Base-by-base conservation (phyloP, 1,284 basidiomycete species). In the Clitocybe nebularis region DNA sequence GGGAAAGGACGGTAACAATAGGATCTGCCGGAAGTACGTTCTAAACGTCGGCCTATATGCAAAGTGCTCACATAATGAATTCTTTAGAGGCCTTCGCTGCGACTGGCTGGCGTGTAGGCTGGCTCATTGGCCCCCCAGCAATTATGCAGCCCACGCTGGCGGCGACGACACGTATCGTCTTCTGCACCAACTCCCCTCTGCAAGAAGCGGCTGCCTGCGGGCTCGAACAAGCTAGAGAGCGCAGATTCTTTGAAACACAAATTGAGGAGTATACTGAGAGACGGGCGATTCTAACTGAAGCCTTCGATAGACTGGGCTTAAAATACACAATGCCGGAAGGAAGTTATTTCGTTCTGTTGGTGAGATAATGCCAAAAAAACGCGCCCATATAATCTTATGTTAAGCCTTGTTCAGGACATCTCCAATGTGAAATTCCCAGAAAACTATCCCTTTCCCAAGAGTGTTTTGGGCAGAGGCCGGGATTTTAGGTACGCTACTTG, bases 21-120 rank as follows among this genome's bases (percentile, higher is more conserved):
- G 66, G 69, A 10, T 76, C 74, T 26, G 72, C 72, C 32, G 74
- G 72, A 46, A 75, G 73, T 74, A 60, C 49, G 72, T 60, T 41
- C 11, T 38, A 20, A 10, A 17, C 8, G 30, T 42, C 24, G 8
- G 30, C 35, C 13, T 36, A 28, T 16, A 22, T 17, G 25, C 28
- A 33, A 8, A 17, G 40, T 10, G 14, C 32, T 32, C 33, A 36
- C 33, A 40, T 50, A 34, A 47, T 48, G 39, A 39, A 34, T 46
- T 34, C 37, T 43, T 8, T 59, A 92, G 89, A 93, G 72, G 84
- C 91, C n/a, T 99, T 99, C 63, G 90, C 95, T 11, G 92, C 92
- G 5, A 99, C 96, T 1, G 96, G 96, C 17, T 99, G 95, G 95
- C 84, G 96, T 44, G 81, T 99, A 17, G 96, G 95, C 55, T 99